Evolutionary conservation across 352 stramenopile genomes (phyloP).

Genomic region (Phytophthora sp.): DNA sequence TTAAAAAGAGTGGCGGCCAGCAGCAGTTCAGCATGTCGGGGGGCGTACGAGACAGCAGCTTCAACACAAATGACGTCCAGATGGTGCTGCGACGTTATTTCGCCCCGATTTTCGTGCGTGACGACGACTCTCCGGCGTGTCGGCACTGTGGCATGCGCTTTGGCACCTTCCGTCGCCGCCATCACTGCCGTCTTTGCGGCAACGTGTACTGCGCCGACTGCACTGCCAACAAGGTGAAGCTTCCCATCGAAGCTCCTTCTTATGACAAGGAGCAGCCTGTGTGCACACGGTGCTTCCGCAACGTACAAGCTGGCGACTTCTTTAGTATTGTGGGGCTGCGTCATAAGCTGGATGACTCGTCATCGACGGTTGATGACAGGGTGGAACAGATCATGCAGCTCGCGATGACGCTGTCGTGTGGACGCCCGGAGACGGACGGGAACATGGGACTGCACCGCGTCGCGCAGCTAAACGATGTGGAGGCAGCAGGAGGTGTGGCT

Average conservation of each 20-base stretch:
- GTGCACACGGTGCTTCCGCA: conserved; percentile 79
- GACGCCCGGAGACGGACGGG: conserved; percentile 61
- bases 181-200: conserved; percentile 82
- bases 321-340: conserved; percentile 78
- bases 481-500: conserved; percentile 72
- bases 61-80: conserved; percentile 40
- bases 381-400: conserved; percentile 75
- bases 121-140: conserved; percentile 57
- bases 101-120: conserved; percentile 56
- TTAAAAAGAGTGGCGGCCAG: conserved; percentile 34
- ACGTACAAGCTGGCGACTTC: conserved; percentile 69
- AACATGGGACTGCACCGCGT: conserved; percentile 80
- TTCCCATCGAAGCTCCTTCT: conserved; percentile 58
- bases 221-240: conserved; percentile 67
- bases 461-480: conserved; percentile 85
- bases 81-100: conserved; percentile 63
- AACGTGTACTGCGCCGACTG: conserved; percentile 80
- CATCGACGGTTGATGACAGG: conserved; percentile 57
- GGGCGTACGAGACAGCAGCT: conserved; percentile 22
- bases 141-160: conserved; percentile 77
- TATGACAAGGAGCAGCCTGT: conserved; percentile 81
- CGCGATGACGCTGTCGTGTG: conserved; percentile 55
- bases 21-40: conserved; percentile 9
- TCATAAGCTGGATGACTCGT: conserved; percentile 55
- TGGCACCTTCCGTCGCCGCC: conserved; percentile 71